Evolutionary conservation across 495 filamentous ascomycete genomes (phyloP).

Genomic region (Monascus purpureus): DNA sequence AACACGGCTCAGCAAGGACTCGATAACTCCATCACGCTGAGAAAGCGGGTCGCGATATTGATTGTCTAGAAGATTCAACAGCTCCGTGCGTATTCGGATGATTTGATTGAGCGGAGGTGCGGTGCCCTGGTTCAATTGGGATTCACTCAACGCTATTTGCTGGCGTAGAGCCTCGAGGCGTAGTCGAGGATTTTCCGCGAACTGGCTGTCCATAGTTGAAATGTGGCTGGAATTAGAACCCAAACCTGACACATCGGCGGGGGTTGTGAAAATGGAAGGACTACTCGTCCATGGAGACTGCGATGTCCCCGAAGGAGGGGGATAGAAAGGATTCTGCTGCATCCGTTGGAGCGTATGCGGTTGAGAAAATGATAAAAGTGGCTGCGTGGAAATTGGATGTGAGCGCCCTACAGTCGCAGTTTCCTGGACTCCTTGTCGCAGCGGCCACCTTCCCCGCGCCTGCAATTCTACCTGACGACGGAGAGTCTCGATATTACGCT

Average conservation of each 20-base stretch:
- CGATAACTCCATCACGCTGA: constrained; percentile 10
- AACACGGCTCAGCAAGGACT: constrained; percentile 15
- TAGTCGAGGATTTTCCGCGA: constrained; percentile 9
- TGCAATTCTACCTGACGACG: constrained; percentile 10
- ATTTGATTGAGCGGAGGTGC: constrained; percentile 17
- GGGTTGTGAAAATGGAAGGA: constrained; percentile 2
- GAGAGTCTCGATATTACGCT: constrained; percentile 8
- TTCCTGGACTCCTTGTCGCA: constrained; percentile 1
- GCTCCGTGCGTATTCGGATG: constrained; percentile 18
- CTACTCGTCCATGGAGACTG: constrained; percentile 5
- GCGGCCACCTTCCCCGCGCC: constrained; percentile 2
- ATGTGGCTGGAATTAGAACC: not conserved
- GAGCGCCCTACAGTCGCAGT: constrained; percentile 2
- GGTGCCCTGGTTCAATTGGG: constrained; percentile 23
- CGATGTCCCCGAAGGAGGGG: constrained; percentile 3
- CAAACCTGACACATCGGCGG: not conserved
- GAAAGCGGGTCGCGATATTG: constrained; percentile 11
- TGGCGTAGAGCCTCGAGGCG: constrained; percentile 13
- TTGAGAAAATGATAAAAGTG: constrained; percentile 7
- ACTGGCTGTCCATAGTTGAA: not conserved
- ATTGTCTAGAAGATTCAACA: constrained; percentile 18
- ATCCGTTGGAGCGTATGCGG: constrained; percentile 9
- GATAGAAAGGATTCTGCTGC: constrained; percentile 8
- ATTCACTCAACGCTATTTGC: constrained; percentile 22
- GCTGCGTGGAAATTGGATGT: constrained; percentile 6